Evolutionary conservation across 768 basidiomycete species (phyloP).

Genomic region (Erythrobasidium yunnanense): DNA sequence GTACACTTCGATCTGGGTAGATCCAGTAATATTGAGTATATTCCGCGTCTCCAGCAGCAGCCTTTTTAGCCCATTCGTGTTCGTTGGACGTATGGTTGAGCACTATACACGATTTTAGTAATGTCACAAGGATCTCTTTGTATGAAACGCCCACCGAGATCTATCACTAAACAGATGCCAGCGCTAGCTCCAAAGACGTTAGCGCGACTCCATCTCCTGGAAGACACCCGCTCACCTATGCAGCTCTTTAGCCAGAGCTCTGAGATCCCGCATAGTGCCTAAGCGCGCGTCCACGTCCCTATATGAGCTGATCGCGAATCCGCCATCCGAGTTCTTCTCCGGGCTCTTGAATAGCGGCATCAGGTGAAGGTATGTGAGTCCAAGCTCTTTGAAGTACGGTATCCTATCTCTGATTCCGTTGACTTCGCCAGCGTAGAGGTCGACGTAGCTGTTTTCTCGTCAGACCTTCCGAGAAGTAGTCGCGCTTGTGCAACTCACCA

Average conservation of each 20-base stretch:
- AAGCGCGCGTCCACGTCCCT: not conserved
- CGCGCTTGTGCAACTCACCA: too few species aligned
- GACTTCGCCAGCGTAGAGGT: conserved; percentile 6
- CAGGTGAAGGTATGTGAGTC: conserved; percentile 18
- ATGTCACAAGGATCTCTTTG: not conserved
- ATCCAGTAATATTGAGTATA: conserved; percentile 8
- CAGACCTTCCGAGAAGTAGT: too few species aligned
- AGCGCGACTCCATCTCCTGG: not conserved
- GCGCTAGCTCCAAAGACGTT: not conserved
- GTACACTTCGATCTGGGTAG: not conserved
- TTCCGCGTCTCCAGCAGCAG: not conserved
- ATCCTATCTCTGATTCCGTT: conserved; percentile 1
- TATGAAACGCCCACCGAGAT: not conserved
- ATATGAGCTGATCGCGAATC: not conserved
- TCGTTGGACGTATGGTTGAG: conserved; percentile 12
- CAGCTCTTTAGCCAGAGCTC: conserved; percentile 3
- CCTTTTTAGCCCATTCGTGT: conserved; percentile 17
- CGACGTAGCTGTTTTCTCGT: conserved; percentile 13
- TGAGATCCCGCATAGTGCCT: conserved; percentile 1
- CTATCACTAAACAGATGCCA: conserved; percentile 7
- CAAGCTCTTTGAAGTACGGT: conserved; percentile 14
- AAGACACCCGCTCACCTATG: not conserved
- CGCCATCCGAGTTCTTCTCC: not conserved
- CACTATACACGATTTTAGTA: not conserved
- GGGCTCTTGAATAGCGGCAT: not conserved